Percentiles rank a stretch among this genome's conserved stretches.
These are phyloP conservation scores for Santalum album DNA, from an alignment of 164 flowering plant genomes.

Conservation along the genomic window DNA sequence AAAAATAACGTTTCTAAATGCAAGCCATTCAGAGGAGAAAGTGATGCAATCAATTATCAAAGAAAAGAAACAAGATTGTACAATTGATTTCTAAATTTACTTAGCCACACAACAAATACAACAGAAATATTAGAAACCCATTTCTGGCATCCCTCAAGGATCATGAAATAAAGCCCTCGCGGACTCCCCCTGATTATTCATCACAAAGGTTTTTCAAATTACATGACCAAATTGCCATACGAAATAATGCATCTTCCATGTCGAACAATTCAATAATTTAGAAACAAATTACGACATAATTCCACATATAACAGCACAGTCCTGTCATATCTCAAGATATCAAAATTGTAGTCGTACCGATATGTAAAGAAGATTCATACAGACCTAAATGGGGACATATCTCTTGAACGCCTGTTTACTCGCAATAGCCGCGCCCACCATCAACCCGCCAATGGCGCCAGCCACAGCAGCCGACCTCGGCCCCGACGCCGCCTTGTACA, in stretches of 20 bases:
- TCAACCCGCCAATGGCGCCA: conserved; percentile 66
- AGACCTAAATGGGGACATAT: conserved; percentile 46
- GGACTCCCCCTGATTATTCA: neutral
- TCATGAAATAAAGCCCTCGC: neutral
- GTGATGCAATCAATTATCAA: too few species aligned
- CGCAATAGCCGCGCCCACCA: conserved; percentile 49
- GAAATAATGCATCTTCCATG: neutral
- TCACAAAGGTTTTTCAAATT: neutral
- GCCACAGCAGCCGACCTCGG: conserved; percentile 69
- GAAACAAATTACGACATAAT: too few species aligned
- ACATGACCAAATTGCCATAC: neutral
- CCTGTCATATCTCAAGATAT: neutral
- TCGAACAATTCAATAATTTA: neutral
- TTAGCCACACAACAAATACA: too few species aligned
- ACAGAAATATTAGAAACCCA: too few species aligned
- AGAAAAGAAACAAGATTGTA: too few species aligned
- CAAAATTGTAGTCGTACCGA: neutral
- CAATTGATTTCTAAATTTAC: too few species aligned
- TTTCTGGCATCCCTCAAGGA: too few species aligned
- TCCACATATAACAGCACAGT: neutral
- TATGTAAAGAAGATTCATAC: neutral
- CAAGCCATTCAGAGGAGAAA: too few species aligned
- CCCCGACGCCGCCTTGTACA: conserved; percentile 62
- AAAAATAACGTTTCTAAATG: too few species aligned
- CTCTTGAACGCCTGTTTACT: conserved; percentile 65